A percentile compares a stretch with the other conserved stretches of the same genome.
Conservation (phyloP, 331 rosid genomes). For the Cucumis variabilis region DNA sequence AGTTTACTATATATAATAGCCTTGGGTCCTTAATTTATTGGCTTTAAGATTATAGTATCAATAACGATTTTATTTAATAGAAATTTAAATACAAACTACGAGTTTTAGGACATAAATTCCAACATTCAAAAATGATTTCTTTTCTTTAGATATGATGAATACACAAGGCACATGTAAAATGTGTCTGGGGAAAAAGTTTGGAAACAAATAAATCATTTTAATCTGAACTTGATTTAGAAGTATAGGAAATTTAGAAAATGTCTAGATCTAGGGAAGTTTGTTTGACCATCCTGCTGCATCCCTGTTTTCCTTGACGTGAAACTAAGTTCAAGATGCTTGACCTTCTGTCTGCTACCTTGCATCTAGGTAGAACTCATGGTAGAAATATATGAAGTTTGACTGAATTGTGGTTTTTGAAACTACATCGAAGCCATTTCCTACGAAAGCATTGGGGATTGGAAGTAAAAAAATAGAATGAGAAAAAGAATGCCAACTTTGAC, state of each 20-base stretch:
- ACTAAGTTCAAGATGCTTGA: slow-evolving; percentile 2
- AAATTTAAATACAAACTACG: no score
- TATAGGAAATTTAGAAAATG: neutral
- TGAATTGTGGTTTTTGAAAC: neutral
- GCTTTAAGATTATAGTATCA: no score
- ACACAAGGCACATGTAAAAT: neutral
- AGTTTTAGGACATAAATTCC: no score
- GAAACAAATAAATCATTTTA: neutral
- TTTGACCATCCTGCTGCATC: neutral
- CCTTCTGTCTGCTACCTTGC: neutral
- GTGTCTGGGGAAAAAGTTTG: neutral
- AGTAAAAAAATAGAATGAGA: neutral
- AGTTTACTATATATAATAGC: no score
- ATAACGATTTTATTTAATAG: no score
- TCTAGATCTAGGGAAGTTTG: neutral
- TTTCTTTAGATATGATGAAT: slow-evolving; percentile 12
- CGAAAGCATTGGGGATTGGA: neutral
- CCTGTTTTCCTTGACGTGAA: neutral
- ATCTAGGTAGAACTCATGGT: neutral
- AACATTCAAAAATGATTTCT: neutral
- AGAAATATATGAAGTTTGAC: neutral
- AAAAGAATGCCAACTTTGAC: neutral
- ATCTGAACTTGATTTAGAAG: neutral
- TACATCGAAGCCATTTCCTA: neutral
- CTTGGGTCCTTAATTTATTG: no score